Conservation (phyloP, 1,139 yeast species). For the Suhomyces coccinellae region DNA sequence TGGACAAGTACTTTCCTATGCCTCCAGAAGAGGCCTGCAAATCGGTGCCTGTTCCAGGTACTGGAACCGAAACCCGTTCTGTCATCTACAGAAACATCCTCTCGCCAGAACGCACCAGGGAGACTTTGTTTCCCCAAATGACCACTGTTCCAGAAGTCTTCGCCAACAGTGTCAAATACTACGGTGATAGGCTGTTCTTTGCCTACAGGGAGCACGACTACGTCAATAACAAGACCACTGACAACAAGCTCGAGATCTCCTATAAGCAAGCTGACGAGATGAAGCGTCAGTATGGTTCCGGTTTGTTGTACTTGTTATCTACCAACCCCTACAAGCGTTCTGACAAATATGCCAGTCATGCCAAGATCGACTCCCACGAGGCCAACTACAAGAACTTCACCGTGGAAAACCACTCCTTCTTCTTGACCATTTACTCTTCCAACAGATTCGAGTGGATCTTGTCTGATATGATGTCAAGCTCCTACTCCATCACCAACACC, state of each 20-base stretch:
- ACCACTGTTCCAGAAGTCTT: slow-evolving; percentile 20
- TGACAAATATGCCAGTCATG: slow-evolving; percentile 19
- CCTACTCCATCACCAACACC: slow-evolving; percentile 27
- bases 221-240: slow-evolving; percentile 17
- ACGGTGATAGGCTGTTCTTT: slow-evolving; percentile 17
- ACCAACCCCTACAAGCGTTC: slow-evolving; percentile 21
- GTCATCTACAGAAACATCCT: slow-evolving; percentile 35
- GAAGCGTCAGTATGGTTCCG: slow-evolving; percentile 21
- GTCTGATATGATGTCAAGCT: slow-evolving; percentile 23
- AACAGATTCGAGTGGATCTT: slow-evolving; percentile 28
- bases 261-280: slow-evolving; percentile 19
- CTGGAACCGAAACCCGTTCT: slow-evolving; percentile 32
- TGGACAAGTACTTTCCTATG: slow-evolving; percentile 28
- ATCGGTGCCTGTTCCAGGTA: slow-evolving; percentile 32
- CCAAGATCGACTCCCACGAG: slow-evolving; percentile 23
- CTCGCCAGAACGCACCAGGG: slow-evolving; percentile 25
- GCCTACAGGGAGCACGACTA: slow-evolving; percentile 22
- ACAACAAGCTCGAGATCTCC: slow-evolving; percentile 14
- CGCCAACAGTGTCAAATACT: slow-evolving; percentile 16
- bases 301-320: slow-evolving; percentile 22
- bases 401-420: slow-evolving; percentile 23
- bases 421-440: slow-evolving; percentile 22
- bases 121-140: slow-evolving; percentile 19
- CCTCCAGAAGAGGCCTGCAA: slow-evolving; percentile 12
- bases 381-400: slow-evolving; percentile 15